Conservation (phyloP, 179 eudicot species). For the Heliamphora ciliata region DNA sequence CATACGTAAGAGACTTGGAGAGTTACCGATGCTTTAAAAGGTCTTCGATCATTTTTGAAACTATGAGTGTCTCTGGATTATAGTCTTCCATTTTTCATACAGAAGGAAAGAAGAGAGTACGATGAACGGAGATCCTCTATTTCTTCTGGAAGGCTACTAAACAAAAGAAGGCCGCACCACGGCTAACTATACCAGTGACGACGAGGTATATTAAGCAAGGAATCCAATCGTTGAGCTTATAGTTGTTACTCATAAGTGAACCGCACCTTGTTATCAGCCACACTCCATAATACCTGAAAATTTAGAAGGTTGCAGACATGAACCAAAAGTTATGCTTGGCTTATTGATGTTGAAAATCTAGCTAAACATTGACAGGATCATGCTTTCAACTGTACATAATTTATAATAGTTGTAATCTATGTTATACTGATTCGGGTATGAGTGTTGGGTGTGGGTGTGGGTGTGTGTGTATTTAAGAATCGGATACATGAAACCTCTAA, state of each 20-base stretch:
- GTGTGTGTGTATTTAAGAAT: too few relatives aligned
- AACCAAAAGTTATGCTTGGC: not conserved
- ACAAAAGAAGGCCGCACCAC: constrained; percentile 50
- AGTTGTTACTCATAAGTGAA: constrained; percentile 45
- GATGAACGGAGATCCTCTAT: constrained; percentile 21
- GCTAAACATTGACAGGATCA: not conserved
- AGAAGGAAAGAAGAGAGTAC: not conserved
- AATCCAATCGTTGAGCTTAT: constrained; percentile 47
- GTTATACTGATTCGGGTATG: too few relatives aligned
- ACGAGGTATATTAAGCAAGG: constrained; percentile 51
- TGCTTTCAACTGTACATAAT: not conserved
- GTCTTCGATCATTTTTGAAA: not conserved
- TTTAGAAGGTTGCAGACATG: too few relatives aligned
- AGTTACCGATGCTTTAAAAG: not conserved
- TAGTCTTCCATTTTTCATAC: not conserved
- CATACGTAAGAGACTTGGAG: not conserved
- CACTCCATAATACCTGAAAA: constrained; percentile 69
- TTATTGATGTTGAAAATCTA: not conserved
- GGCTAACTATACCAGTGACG: constrained; percentile 43
- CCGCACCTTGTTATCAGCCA: constrained; percentile 95
- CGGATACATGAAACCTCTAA: too few relatives aligned
- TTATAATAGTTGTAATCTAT: too few relatives aligned
- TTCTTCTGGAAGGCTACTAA: constrained; percentile 80
- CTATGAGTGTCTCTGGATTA: not conserved
- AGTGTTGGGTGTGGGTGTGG: too few relatives aligned